Evolutionary conservation across 106 monocot species (phyloP).

Genomic region (Vanilla planifolia): DNA sequence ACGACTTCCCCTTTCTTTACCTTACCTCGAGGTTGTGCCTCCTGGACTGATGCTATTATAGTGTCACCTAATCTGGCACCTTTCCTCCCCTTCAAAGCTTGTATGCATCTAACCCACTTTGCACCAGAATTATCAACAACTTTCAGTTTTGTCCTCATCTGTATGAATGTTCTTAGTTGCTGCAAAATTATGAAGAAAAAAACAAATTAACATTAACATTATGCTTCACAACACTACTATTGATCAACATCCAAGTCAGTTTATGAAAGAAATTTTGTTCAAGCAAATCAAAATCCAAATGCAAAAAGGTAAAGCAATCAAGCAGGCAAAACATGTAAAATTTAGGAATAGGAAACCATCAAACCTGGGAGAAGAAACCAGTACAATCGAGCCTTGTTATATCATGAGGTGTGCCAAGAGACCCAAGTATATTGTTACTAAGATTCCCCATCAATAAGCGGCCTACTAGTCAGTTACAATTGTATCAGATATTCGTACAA

Average conservation of each 20-base stretch:
- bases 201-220: neutral
- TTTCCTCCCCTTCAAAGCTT: slow-evolving; percentile 66
- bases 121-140: slow-evolving; percentile 94
- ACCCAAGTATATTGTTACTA: slow-evolving; percentile 26
- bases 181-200: slow-evolving; percentile 19
- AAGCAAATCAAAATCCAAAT: neutral
- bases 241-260: neutral
- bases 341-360: neutral
- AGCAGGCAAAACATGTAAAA: neutral
- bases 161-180: slow-evolving; percentile 88
- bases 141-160: slow-evolving; percentile 91
- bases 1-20: slow-evolving; percentile 93
- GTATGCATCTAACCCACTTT: slow-evolving; percentile 90
- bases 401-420: slow-evolving; percentile 10
- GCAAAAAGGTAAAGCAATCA: neutral
- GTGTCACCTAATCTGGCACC: slow-evolving; percentile 76
- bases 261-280: neutral
- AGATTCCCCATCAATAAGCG: slow-evolving; percentile 31
- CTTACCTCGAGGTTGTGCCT: slow-evolving; percentile 81
- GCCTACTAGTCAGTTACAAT: slow-evolving; percentile 23
- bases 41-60: slow-evolving; percentile 80
- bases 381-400: slow-evolving; percentile 4
- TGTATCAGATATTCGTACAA: neutral
- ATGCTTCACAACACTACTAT: neutral
- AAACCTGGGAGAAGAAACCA: slow-evolving; percentile 41